Base-by-base conservation (phyloP, 768 basidiomycete species). In the Melanogaster broomeanus region DNA sequence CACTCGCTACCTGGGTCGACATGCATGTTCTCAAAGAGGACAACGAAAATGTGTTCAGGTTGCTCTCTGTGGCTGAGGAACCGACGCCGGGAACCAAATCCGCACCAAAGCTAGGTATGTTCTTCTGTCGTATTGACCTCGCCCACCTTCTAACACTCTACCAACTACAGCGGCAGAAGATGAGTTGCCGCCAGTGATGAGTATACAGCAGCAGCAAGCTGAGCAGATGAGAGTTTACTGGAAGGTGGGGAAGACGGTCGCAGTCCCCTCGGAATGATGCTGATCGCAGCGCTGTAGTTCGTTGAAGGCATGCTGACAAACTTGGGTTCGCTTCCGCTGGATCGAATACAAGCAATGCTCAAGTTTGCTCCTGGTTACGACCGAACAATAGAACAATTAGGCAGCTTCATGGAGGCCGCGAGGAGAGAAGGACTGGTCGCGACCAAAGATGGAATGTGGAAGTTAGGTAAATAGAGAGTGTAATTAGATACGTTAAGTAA, bases 221-320 rank as follows among this genome's bases (percentile, higher is more conserved):
- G 88, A 91, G 60, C 88, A 93, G 70, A 91, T 95, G 87, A 81
- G 77, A 53, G 78, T 93, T 1, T 90, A 86, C 65, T 95, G 92
- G 92, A 92, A 90, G 83, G 91, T 85, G 46, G 7, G 69, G 22
- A 22, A 22, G 22, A 24, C 9, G 15, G 8, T 13, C 6, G 19
- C n/a, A 9, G 3, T 9, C 38, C 41, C 41, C 21, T 27, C 4
- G 41, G 12, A 3, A 11, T 45, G 25, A 34, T 51, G 12, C 39
- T 49, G 38, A 58, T 52, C 42, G 46, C 9, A 47, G 8, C 44
- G 6, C 13, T 37, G 19, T 53, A 92, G 88, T 95, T 88, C 70
- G 89, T 95, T 53, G 87, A 91, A 69, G 92, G 90, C 25, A 93
- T 93, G 88, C 84, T 97, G 51, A 93, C 84, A 48, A 95, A 93